phyloP scores from a whole-genome alignment of 371 early-diverging fungal genomes.

The Haplosporangium sp. region DNA sequence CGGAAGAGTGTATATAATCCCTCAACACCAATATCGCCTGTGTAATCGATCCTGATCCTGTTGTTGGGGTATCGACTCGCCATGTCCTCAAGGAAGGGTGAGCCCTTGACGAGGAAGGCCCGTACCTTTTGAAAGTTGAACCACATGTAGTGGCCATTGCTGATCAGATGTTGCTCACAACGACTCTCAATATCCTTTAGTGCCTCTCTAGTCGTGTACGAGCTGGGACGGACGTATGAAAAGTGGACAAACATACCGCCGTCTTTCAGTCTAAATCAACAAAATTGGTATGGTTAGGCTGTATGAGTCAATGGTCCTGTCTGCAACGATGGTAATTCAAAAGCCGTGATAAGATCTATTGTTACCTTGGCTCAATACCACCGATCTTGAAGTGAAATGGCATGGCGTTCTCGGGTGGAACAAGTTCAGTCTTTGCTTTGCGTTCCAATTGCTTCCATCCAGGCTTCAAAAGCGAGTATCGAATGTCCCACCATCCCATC shows the following conservation, averaged over 20 bases:
- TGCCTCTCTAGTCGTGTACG: slow-evolving; percentile 32
- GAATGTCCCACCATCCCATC: slow-evolving; percentile 45
- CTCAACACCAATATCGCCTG: slow-evolving; percentile 64
- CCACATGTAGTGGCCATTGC: slow-evolving; percentile 59
- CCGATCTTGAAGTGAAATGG: slow-evolving; percentile 58
- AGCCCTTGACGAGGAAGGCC: slow-evolving; percentile 75
- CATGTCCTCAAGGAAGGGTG: slow-evolving; percentile 89
- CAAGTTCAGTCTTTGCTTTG: slow-evolving; percentile 43
- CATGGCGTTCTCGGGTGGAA: slow-evolving; percentile 55
- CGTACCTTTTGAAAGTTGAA: slow-evolving; percentile 69
- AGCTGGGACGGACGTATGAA: slow-evolving; percentile 43
- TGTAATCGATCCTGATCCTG: slow-evolving; percentile 29
- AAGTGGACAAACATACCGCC: slow-evolving; percentile 66
- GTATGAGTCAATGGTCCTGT: neutral
- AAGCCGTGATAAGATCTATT: neutral
- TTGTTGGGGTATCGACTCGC: slow-evolving; percentile 75
- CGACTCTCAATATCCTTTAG: slow-evolving; percentile 50
- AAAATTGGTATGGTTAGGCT: neutral
- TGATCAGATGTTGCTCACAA: slow-evolving; percentile 53
- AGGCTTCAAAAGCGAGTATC: slow-evolving; percentile 25
- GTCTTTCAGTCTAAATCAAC: slow-evolving; percentile 50
- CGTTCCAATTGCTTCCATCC: slow-evolving; percentile 32
- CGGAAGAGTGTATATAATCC: slow-evolving; percentile 78
- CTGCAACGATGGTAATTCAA: neutral
- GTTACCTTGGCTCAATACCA: slow-evolving; percentile 59